Evolutionary conservation across 2,329 filamentous ascomycete genomes (phyloP).

Genomic region (Pseudogymnoascus sp.): DNA sequence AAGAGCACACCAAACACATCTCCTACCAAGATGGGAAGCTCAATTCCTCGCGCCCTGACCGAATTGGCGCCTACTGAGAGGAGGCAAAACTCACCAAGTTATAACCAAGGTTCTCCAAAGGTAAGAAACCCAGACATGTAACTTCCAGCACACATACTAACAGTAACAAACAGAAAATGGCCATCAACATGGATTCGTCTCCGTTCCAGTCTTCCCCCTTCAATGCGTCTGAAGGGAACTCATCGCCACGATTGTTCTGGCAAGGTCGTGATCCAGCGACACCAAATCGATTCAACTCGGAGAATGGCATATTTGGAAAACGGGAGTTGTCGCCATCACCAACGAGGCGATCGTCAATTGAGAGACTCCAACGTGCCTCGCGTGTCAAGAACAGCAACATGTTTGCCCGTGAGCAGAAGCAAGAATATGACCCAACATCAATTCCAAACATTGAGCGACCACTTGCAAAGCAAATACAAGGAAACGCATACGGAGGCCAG

Average conservation of each 20-base stretch:
- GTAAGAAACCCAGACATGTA: conserved; percentile 38
- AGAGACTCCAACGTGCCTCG: conserved; percentile 88
- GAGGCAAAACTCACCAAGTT: conserved; percentile 87
- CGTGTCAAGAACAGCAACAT: conserved; percentile 98
- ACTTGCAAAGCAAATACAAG: conserved; percentile 64
- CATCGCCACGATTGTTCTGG: conserved; percentile 87
- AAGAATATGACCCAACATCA: conserved; percentile 81
- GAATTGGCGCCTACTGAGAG: conserved; percentile 82
- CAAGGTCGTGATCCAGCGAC: conserved; percentile 64
- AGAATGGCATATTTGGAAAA: conserved; percentile 58
- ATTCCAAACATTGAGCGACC: conserved; percentile 75
- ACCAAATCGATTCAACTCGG: conserved; percentile 53
- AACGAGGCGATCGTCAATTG: conserved; percentile 80
- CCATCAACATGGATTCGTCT: conserved; percentile 65
- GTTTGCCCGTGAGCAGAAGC: conserved; percentile 83
- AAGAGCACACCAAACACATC: conserved; percentile 55
- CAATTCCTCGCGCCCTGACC: conserved; percentile 66
- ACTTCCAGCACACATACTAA: background rate
- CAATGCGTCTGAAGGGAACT: conserved; percentile 43
- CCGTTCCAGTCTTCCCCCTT: conserved; percentile 80
- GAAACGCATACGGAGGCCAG: conserved; percentile 58
- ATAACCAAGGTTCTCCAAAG: conserved; percentile 62
- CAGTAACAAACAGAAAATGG: conserved; percentile 48
- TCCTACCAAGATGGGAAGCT: conserved; percentile 46
- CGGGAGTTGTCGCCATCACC: conserved; percentile 58